A percentile compares a stretch with the other conserved stretches of the same genome.
Conservation (phyloP, 2,329 filamentous ascomycete genomes). For the Pezicula rhizophila region DNA sequence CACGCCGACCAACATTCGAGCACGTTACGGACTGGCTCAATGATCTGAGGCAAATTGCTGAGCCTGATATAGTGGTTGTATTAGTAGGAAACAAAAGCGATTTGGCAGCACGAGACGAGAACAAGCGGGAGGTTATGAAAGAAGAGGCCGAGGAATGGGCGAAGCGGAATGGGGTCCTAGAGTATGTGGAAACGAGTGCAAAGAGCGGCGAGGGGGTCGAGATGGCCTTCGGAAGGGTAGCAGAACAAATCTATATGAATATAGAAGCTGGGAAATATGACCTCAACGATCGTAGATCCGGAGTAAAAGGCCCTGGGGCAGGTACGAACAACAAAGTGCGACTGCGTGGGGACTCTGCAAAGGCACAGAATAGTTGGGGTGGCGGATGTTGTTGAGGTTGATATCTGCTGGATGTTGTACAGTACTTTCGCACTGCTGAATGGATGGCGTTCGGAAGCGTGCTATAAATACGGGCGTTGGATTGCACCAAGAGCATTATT, state of each 20-base stretch:
- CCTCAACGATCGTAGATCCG: conserved; percentile 83
- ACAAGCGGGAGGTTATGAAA: conserved; percentile 71
- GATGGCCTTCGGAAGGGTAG: conserved; percentile 84
- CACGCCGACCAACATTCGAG: conserved; percentile 74
- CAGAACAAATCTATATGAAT: conserved; percentile 92
- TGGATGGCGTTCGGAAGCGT: conserved; percentile 13
- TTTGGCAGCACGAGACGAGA: conserved; percentile 51
- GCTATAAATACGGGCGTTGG: conserved; percentile 1
- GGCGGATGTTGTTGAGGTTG: conserved; percentile 21
- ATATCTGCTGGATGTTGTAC: background rate
- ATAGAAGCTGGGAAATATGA: conserved; percentile 90
- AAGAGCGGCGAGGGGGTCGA: conserved; percentile 96
- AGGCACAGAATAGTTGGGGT: conserved; percentile 12
- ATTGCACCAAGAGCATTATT: conserved; percentile 17
- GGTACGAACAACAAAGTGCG: conserved; percentile 32
- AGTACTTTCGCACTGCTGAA: conserved; percentile 7
- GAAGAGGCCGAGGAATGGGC: conserved; percentile 91
- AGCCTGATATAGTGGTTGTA: conserved; percentile 90
- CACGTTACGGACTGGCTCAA: conserved; percentile 91
- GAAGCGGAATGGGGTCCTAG: conserved; percentile 72
- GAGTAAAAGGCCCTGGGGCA: conserved; percentile 70
- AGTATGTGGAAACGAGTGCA: conserved; percentile 93
- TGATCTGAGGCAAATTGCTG: conserved; percentile 89
- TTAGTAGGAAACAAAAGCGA: conserved; percentile 95
- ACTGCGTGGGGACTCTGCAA: conserved; percentile 26